Evolutionary conservation across 2,329 filamentous ascomycete genomes (phyloP).

Genomic region (Lachnellula cervina): DNA sequence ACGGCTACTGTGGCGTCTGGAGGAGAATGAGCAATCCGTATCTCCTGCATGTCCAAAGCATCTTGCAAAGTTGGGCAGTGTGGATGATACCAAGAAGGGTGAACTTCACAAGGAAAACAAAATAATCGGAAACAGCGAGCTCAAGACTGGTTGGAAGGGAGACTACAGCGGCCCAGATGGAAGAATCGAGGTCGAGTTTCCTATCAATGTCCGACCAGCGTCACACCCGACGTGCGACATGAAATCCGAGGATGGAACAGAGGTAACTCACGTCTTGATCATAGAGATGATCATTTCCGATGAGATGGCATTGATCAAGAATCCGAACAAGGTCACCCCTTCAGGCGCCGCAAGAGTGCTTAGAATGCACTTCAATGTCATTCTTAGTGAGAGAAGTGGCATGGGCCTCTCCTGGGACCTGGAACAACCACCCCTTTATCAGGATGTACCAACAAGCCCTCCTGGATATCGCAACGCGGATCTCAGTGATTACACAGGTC

Average conservation of each 20-base stretch:
- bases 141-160: conserved; percentile 83
- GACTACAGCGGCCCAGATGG: conserved; percentile 63
- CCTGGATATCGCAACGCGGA: conserved; percentile 53
- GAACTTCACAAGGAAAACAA: conserved; percentile 69
- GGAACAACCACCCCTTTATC: conserved; percentile 88
- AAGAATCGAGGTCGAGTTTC: conserved; percentile 78
- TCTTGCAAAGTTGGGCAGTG: conserved; percentile 46
- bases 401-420: conserved; percentile 96
- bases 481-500: conserved; percentile 16
- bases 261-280: conserved; percentile 78
- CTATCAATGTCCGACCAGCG: conserved; percentile 52
- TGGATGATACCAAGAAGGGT: conserved; percentile 52
- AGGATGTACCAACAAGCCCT: conserved; percentile 84
- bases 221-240: conserved; percentile 70
- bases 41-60: conserved; percentile 79
- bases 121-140: conserved; percentile 72
- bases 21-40: conserved; percentile 76
- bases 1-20: conserved; percentile 88
- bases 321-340: conserved; percentile 65
- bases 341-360: conserved; percentile 88
- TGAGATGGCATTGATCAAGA: conserved; percentile 73
- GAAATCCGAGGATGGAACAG: conserved; percentile 67
- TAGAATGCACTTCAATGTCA: conserved; percentile 82
- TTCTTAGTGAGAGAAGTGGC: conserved; percentile 86
- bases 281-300: conserved; percentile 93